phyloP scores from a whole-genome alignment of 352 stramenopile species.

The Phytophthora pisi region DNA sequence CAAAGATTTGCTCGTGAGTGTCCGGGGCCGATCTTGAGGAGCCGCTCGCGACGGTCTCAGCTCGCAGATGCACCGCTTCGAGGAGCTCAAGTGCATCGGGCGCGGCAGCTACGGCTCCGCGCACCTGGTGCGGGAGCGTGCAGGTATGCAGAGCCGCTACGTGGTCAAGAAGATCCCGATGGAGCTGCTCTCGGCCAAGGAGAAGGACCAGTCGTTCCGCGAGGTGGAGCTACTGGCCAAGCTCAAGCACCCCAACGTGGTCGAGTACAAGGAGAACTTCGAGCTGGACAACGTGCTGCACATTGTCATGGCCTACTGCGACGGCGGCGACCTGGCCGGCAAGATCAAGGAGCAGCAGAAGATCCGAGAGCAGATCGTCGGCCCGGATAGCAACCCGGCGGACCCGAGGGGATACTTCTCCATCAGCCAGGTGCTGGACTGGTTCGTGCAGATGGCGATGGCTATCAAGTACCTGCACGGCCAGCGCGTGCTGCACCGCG shows the following conservation, averaged over 20 bases:
- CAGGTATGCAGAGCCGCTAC: constrained; percentile 45
- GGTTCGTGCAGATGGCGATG: constrained; percentile 95
- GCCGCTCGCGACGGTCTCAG: constrained; percentile 11
- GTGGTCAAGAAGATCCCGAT: constrained; percentile 91
- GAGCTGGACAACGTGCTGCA: constrained; percentile 82
- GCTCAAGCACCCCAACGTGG: constrained; percentile 94
- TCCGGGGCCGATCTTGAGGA: constrained; percentile 22
- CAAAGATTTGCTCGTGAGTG: constrained; percentile 2
- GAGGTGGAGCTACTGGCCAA: constrained; percentile 92
- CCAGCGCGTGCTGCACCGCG: constrained; percentile 91
- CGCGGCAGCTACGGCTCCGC: constrained; percentile 80
- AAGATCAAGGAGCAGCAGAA: constrained; percentile 63
- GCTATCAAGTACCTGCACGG: constrained; percentile 95
- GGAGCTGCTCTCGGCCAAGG: constrained; percentile 77
- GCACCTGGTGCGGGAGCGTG: constrained; percentile 60
- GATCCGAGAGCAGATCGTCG: constrained; percentile 33
- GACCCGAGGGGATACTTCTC: constrained; percentile 57
- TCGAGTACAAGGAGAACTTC: constrained; percentile 95
- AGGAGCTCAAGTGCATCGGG: constrained; percentile 79
- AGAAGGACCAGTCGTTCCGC: constrained; percentile 78
- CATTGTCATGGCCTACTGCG: constrained; percentile 96
- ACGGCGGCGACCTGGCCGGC: constrained; percentile 86
- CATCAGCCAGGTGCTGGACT: constrained; percentile 73
- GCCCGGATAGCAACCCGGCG: constrained; percentile 11
- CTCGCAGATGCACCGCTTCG: constrained; percentile 69